These are phyloP conservation scores for Geotrichum citri-aurantii DNA, from an alignment of 1,139 yeast genomes.

Conservation along the genomic window DNA sequence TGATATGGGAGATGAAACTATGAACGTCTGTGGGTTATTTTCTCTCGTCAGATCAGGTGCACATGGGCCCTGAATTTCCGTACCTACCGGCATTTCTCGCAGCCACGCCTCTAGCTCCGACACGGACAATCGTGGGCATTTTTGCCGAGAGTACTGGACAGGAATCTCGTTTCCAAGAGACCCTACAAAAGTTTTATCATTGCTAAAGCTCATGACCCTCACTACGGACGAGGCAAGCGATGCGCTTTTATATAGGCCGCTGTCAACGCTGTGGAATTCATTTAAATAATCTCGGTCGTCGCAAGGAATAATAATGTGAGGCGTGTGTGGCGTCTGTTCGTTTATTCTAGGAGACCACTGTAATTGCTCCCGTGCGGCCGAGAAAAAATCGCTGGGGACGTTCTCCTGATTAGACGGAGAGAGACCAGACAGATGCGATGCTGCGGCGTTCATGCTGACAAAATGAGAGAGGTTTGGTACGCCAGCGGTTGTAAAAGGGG, in stretches of 20 bases:
- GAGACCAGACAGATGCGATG: not conserved
- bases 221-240: conserved; percentile 13
- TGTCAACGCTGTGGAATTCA: conserved; percentile 6
- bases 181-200: not conserved
- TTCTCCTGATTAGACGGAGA: not conserved
- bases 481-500: not conserved
- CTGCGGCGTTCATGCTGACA: not conserved
- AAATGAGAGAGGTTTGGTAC: not conserved
- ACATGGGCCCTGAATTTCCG: not conserved
- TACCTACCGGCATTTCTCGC: not conserved
- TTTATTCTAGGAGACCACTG: not conserved
- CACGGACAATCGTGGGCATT: not conserved
- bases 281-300: conserved; percentile 11
- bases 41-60: conserved; percentile 2
- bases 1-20: conserved; percentile 9
- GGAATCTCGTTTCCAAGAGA: conserved; percentile 11
- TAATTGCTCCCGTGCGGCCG: not conserved
- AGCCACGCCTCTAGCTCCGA: not conserved
- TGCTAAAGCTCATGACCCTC: not conserved
- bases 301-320: conserved; percentile 3
- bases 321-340: not conserved
- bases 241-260: conserved; percentile 6
- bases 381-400: not conserved
- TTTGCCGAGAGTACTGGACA: not conserved
- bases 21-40: conserved; percentile 6